Evolutionary conservation across 164 flowering plant genomes (phyloP), one percentile per base, ranked within the genome.

Genomic region (Berberis vulgaris): DNA sequence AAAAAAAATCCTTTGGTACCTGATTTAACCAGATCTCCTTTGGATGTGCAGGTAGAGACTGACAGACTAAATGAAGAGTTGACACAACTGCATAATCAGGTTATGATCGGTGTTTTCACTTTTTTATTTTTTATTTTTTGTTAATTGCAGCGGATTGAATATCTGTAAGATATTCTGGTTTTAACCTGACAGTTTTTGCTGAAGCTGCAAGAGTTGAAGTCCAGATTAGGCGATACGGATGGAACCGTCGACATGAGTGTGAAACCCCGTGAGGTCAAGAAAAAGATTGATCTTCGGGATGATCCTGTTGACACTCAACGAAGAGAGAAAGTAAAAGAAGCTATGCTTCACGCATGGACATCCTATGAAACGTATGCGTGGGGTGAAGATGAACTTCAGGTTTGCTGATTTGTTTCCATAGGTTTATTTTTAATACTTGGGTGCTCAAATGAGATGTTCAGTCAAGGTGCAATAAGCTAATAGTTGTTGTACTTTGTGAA

Each of bases 311-410:
- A 83, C 49, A 59, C 62, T 60, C 68, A 87, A 53, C 76, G 99
- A 56, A 77, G 94, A 73, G 85, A 83, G 71, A 89, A 85, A 80
- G 96, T 95, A 4, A 95, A 86, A 80, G 97, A 88, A 69, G 99
- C 99, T 45, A 89, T 91, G 97, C 71, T 95, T 74, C 97, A 91
- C 82, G 99, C 99, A 5, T 95, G 97, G 99, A 83, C 74, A 57
- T 85, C 94, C 9, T 91, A 91, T 67, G 96, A 91, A 80, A 88
- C 79, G 72, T 95, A 89, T 83, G 99, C 99, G 5, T 95, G 97
- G 99, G 97, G 99, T 56, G 83, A 83, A 73, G 99, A 95, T 82
- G 99, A 95, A 74, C 99, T 95, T 74, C 97, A 91, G 90, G 99
- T 94, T 72, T 61, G 65, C 47, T 40, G 3, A 12, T 40, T 44